Percentiles rank a stretch among this genome's conserved stretches.
Conservation (phyloP, 1,284 basidiomycete species). For the Trichosporon ovoides region DNA sequence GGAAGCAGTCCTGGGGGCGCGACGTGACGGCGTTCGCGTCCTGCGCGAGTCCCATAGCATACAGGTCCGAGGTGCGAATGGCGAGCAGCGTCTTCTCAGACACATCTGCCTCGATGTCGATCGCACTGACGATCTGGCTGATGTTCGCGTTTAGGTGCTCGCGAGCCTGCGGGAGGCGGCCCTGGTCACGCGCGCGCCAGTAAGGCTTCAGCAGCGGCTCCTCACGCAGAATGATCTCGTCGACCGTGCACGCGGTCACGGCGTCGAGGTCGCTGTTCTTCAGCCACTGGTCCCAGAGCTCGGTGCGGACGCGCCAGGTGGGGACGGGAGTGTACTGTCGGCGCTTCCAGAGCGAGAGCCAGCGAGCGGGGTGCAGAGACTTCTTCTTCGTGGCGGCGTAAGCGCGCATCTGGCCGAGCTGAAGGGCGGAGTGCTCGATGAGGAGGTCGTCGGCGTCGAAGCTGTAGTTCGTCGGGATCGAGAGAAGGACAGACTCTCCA, state of each 20-base stretch:
- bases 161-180: constrained; percentile 6
- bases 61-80: constrained; percentile 15
- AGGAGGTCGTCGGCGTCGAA: constrained; percentile 12
- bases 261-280: constrained; percentile 10
- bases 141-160: constrained; percentile 10
- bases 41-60: constrained; percentile 15
- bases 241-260: constrained; percentile 13
- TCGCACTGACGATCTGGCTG: constrained; percentile 11
- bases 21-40: constrained; percentile 11
- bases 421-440: constrained; percentile 2
- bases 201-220: constrained; percentile 9
- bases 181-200: constrained; percentile 13
- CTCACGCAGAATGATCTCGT: constrained; percentile 15
- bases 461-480: constrained; percentile 6
- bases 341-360: background rate
- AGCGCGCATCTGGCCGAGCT: constrained; percentile 8
- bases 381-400: background rate
- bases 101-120: constrained; percentile 14
- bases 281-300: constrained; percentile 15
- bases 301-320: constrained; percentile 11
- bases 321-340: constrained; percentile 8
- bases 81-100: constrained; percentile 13
- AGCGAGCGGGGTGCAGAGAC: background rate
- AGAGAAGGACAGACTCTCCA: background rate
- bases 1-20: constrained; percentile 16